Conservation (phyloP, 1,284 basidiomycete genomes). For the Cryptococcus hybrid region DNA sequence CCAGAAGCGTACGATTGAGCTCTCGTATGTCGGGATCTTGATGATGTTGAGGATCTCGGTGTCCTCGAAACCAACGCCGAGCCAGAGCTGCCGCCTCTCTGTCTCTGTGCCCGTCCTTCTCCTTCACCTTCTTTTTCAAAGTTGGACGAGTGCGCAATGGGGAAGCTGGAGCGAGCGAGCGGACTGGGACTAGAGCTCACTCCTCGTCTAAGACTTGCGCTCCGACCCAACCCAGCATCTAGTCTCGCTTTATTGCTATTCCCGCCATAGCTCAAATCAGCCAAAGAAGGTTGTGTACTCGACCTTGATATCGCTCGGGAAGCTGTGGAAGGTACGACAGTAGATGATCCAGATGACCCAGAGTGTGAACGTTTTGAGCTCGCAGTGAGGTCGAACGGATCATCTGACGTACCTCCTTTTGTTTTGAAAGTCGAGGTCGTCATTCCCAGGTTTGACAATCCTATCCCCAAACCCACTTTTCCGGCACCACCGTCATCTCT, state of each 20-base stretch:
- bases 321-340: constrained; percentile 17
- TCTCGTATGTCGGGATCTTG: constrained; percentile 19
- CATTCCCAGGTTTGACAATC: too few species aligned
- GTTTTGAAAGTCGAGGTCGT: too few species aligned
- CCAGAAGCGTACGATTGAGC: constrained; percentile 32
- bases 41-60: constrained; percentile 16
- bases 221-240: background rate
- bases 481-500: background rate
- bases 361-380: constrained; percentile 13
- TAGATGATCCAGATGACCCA: constrained; percentile 26
- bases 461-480: constrained; percentile 10
- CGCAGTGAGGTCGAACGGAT: constrained; percentile 12
- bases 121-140: too few species aligned
- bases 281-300: too few species aligned
- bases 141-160: constrained; percentile 13
- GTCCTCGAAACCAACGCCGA: background rate
- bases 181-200: constrained; percentile 19
- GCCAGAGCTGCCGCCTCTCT: background rate
- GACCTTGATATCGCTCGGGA: background rate
- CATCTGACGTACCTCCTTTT: background rate
- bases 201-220: constrained; percentile 9
- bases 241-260: too few species aligned
- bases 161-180: constrained; percentile 1
- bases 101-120: constrained; percentile 5
- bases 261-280: too few species aligned